These are phyloP conservation scores for Aureobasidium melanogenum DNA, from an alignment of 2,329 filamentous ascomycete species.

Conservation along the genomic window DNA sequence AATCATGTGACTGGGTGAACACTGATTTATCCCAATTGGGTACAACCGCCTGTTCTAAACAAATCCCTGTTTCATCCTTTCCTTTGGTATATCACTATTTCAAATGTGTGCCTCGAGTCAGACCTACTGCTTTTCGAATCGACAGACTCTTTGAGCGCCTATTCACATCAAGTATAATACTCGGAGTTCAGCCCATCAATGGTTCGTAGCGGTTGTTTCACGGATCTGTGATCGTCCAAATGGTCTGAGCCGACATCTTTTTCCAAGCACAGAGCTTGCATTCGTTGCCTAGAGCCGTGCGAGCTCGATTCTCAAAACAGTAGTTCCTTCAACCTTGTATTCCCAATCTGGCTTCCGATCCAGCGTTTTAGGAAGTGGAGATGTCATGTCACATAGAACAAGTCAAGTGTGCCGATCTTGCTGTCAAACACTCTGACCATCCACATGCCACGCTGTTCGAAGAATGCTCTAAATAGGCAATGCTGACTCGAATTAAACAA, in stretches of 20 bases:
- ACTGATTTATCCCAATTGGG: not conserved
- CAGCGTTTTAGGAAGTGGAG: conserved; percentile 3
- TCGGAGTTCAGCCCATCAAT: not conserved
- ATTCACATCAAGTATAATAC: not conserved
- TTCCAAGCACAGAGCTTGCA: not conserved
- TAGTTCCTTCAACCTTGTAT: not conserved
- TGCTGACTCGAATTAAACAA: not conserved
- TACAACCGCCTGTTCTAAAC: not conserved
- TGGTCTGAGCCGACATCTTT: not conserved
- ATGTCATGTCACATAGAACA: not conserved
- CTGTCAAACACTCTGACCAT: not conserved
- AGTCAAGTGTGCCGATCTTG: not conserved
- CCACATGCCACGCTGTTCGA: not conserved
- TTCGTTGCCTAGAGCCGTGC: not conserved
- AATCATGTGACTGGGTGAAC: not conserved
- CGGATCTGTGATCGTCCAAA: not conserved
- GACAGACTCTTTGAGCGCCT: not conserved
- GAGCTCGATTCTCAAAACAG: not conserved
- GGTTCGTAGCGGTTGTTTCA: not conserved
- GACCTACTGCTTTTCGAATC: not conserved
- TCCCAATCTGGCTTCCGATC: not conserved
- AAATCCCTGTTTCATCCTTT: not conserved
- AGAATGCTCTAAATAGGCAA: not conserved
- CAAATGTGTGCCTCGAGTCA: not conserved
- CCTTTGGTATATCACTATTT: not conserved